Base-by-base conservation (phyloP, 441 rosid genomes). In the Adansonia grandidieri region DNA sequence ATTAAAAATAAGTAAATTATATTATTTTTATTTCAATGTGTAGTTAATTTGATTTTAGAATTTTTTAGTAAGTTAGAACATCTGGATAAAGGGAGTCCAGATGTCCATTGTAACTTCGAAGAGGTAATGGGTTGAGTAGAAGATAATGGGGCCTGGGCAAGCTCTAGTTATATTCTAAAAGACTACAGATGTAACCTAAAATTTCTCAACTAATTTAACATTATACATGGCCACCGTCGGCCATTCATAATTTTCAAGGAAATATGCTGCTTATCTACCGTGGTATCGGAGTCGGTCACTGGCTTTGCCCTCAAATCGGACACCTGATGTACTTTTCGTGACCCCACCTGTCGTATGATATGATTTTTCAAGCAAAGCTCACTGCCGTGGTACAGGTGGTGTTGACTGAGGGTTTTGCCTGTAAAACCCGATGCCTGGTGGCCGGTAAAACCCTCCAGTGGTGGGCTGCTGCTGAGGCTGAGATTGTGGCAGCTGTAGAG, bases 401-500 rank as follows among this genome's bases (percentile, higher is more conserved):
- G 89, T 80, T 10, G 89, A 67, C 82, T 87, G 93, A 68, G 85
- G 91, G 74, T 81, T 85, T 79, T 87, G 91, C 58, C 92, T 93
- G 37, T 88, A 91, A 79, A 89, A 91, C 19, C 93, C 93, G 14
- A 85, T 77, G 11, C 95, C 93, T 9, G 89, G 92, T 72, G 92
- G 91, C 45, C 90, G 82, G 73, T 87, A 89, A 79, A 86, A 89
- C 44, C 93, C 93, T 77, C 93, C 93, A 6, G 84, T 71, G 32
- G 87, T 82, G 17, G 88, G 76, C 24, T 82, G 80, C 84, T 83
- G 88, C 45, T 22, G 81, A 75, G 61, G 73, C 42, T 37, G 88
- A 32, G 85, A 74, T 65, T 86, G 88, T 22, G 84, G 73, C 69
- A 85, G 91, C 80, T 83, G 87, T 2, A 74, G 80, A 75, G 82